These are phyloP conservation scores for Exophiala sp. DNA, from an alignment of 2,329 filamentous ascomycete genomes.

Conservation along the genomic window DNA sequence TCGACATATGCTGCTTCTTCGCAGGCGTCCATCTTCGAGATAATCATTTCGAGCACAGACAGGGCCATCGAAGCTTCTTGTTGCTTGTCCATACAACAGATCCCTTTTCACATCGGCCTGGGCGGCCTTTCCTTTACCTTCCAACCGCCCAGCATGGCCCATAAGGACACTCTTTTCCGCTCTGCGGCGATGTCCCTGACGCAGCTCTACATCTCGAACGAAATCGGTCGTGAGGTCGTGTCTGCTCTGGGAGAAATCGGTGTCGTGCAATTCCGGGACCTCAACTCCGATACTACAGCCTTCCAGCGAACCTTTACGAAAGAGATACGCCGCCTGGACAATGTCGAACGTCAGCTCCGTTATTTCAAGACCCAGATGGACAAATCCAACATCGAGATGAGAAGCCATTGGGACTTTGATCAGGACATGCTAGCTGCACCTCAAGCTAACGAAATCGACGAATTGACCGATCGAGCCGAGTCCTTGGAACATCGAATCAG, in stretches of 20 bases:
- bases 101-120: constrained; percentile 18
- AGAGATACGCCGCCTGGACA: constrained; percentile 94
- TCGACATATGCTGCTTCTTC: constrained; percentile 4
- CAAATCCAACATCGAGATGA: constrained; percentile 79
- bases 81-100: not conserved
- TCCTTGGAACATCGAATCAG: constrained; percentile 86
- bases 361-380: constrained; percentile 97
- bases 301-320: constrained; percentile 98
- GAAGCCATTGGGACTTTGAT: constrained; percentile 86
- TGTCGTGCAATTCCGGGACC: constrained; percentile 95
- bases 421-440: constrained; percentile 76
- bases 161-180: constrained; percentile 93
- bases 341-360: constrained; percentile 93
- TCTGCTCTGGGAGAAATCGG: constrained; percentile 95
- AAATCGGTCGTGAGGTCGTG: constrained; percentile 96
- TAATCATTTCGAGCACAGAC: constrained; percentile 1
- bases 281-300: constrained; percentile 87
- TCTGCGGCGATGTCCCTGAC: constrained; percentile 99
- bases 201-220: constrained; percentile 98
- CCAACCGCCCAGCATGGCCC: constrained; percentile 50
- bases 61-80: constrained; percentile 14
- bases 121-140: constrained; percentile 20
- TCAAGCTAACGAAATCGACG: constrained; percentile 91
- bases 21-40: constrained; percentile 18
- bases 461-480: constrained; percentile 87